Evolutionary conservation across 768 basidiomycete species (phyloP).

Genomic region (Tricholoma saponaceum): DNA sequence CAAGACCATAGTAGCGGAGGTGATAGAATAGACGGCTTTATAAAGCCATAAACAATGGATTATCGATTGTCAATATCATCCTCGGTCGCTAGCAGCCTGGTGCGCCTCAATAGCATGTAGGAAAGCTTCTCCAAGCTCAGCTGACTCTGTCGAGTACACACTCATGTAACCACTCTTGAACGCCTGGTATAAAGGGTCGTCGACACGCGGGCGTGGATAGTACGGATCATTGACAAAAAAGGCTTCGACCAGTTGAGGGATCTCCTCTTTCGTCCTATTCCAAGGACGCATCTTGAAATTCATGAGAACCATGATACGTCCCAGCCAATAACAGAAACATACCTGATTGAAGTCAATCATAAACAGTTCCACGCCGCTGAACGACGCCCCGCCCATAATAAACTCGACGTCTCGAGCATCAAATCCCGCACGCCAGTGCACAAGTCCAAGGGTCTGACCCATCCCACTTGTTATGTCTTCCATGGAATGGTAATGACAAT

Average conservation of each 20-base stretch:
- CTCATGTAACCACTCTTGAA: slow-evolving; percentile 20
- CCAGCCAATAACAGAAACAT: not conserved
- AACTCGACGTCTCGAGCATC: slow-evolving; percentile 31
- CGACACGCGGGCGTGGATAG: slow-evolving; percentile 22
- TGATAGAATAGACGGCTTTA: not conserved
- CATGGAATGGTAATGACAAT: not conserved
- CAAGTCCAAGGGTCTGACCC: slow-evolving; percentile 24
- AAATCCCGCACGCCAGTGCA: slow-evolving; percentile 22
- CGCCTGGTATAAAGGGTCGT: slow-evolving; percentile 16
- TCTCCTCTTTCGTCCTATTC: slow-evolving; percentile 6
- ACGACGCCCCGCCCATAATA: slow-evolving; percentile 20
- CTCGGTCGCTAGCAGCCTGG: too few species aligned
- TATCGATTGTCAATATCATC: too few species aligned
- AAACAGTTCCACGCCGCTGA: slow-evolving; percentile 12
- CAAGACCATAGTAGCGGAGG: not conserved
- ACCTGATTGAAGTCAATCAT: slow-evolving; percentile 30
- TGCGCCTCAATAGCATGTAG: not conserved
- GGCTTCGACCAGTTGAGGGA: slow-evolving; percentile 19
- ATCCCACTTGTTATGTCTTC: slow-evolving; percentile 14
- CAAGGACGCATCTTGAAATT: not conserved
- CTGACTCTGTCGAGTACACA: slow-evolving; percentile 9
- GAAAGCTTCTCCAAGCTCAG: not conserved
- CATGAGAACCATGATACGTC: too few species aligned
- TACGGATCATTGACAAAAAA: slow-evolving; percentile 28
- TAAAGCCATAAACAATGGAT: not conserved